These are phyloP conservation scores for Trametes cubensis DNA, from an alignment of 768 basidiomycete species.

Conservation along the genomic window DNA sequence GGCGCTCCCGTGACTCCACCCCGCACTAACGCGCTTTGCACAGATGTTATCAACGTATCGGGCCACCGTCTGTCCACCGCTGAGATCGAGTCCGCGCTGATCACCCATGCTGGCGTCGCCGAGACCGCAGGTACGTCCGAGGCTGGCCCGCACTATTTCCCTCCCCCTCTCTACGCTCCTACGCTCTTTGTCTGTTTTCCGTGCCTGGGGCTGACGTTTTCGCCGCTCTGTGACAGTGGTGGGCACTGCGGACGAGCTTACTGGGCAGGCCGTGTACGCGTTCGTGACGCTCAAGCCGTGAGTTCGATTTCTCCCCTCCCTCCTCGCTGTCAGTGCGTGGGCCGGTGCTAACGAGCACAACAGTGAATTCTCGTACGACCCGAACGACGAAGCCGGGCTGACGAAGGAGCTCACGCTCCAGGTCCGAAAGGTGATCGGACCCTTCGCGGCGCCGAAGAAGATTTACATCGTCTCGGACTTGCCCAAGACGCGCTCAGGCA, in stretches of 20 bases:
- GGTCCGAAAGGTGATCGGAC: constrained; percentile 96
- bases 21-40: not conserved
- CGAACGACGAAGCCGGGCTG: constrained; percentile 67
- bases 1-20: constrained; percentile 12
- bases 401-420: constrained; percentile 90
- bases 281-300: constrained; percentile 95
- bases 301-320: constrained; percentile 35
- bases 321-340: not conserved
- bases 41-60: constrained; percentile 97
- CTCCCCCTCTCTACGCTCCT: not conserved
- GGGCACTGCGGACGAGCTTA: constrained; percentile 83
- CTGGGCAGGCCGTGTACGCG: constrained; percentile 91
- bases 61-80: constrained; percentile 97
- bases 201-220: not conserved
- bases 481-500: constrained; percentile 94
- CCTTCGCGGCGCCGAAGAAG: constrained; percentile 96
- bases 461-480: constrained; percentile 81
- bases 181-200: too few species aligned
- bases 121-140: constrained; percentile 74
- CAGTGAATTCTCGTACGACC: constrained; percentile 81
- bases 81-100: constrained; percentile 96
- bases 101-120: constrained; percentile 92
- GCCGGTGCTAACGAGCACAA: not conserved
- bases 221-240: constrained; percentile 52
- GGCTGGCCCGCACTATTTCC: constrained; percentile 3